A percentile compares a stretch with the other conserved stretches of the same genome.
Evolutionary conservation across 2,329 filamentous ascomycete genomes (phyloP).

Genomic region (Ceratocystis colombiana): DNA sequence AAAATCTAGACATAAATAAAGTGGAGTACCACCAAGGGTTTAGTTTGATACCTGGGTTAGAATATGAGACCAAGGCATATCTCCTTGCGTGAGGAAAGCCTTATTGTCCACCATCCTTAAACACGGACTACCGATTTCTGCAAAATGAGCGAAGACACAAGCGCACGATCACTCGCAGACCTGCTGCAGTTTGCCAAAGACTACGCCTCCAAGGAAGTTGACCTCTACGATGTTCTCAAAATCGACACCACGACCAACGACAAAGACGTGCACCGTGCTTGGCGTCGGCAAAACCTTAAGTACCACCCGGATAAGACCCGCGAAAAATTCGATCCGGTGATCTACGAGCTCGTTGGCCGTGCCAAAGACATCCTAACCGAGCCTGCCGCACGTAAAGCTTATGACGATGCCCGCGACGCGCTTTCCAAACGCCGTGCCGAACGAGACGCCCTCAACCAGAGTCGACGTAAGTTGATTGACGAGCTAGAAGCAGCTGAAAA

Average conservation of each 20-base stretch:
- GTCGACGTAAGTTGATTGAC: conserved; percentile 67
- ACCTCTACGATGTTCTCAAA: conserved; percentile 69
- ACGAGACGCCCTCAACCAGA: conserved; percentile 61
- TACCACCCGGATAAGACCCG: conserved; percentile 90
- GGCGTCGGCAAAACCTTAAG: conserved; percentile 74
- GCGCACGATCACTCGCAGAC: conserved; percentile 35
- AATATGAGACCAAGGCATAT: neutral
- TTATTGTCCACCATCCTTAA: neutral
- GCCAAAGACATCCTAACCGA: conserved; percentile 78
- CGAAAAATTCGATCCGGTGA: conserved; percentile 61
- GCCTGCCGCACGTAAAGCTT: conserved; percentile 58
- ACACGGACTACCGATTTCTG: neutral
- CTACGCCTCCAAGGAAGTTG: conserved; percentile 51
- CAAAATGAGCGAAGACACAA: conserved; percentile 23
- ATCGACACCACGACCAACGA: conserved; percentile 47
- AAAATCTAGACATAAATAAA: conserved; percentile 5
- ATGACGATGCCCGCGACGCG: conserved; percentile 67
- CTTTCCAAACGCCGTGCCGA: conserved; percentile 59
- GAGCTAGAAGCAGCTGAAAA: conserved; percentile 72
- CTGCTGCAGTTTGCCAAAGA: conserved; percentile 46
- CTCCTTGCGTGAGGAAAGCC: neutral
- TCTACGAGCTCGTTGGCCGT: conserved; percentile 76
- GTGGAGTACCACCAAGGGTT: neutral
- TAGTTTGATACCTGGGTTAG: neutral
- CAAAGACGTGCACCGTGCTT: conserved; percentile 70